Base-by-base conservation (phyloP, 202 grass and related monocot species). In the Hordeum pubiflorum region DNA sequence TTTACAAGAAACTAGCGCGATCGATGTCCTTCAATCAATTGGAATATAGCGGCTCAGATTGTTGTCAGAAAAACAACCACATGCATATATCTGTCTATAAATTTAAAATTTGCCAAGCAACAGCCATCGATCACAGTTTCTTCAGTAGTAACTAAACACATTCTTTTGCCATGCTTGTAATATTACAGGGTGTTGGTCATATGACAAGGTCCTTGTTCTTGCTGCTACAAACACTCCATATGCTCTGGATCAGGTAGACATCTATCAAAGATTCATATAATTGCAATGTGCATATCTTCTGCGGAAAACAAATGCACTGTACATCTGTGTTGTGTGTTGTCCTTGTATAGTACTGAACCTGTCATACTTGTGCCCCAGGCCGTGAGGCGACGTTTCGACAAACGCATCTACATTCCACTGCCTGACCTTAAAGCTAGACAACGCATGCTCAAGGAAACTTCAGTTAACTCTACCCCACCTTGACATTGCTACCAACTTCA, bases 121-220 rank as follows among this genome's bases (percentile, higher is more conserved):
- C 38, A 17, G 2, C 38, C 39, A 17, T 23, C 0, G 6, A 9
- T 70, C 39, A 27, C 3, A 9, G 67, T 69, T 43, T 44, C 38
- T 43, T 69, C 38, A 22, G 1, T 14, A 13, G 11, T 3, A 69
- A 27, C 39, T 38, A 11, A 66, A 27, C 27, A 32, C 52, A 4
- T 70, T 70, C 27, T 87, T 64, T 41, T 66, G 3, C 1, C 39
- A 50, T 67, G 34, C 43, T 18, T 31, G 67, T 69, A 73, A 70
- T 88, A 23, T 70, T 83, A 37, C 80, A 99, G 90, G 96, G 96
- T 63, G 96, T 98, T 69, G 96, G 96, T 37, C 90, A 95, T 70
- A 98, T 89, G 82, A 98, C 74, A 98, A 95, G 89, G 92, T 98
- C 77, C 87, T 98, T 15, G 48, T 98, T 86, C 96, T 95, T 87